phyloP scores from a whole-genome alignment of 345 rosid species.

The Gossypium thurberi region DNA sequence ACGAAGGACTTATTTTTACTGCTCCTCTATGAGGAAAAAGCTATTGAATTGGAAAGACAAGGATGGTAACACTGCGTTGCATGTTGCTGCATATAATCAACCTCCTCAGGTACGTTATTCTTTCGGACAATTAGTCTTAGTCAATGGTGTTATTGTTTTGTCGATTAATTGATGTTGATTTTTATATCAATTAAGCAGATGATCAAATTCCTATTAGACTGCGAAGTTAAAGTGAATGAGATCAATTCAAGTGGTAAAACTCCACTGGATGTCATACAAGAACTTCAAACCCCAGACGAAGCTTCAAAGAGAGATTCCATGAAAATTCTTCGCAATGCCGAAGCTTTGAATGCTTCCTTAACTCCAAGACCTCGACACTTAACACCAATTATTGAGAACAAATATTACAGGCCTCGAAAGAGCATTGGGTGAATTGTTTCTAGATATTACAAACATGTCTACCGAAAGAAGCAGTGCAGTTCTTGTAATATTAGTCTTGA shows the following conservation, averaged over 20 bases:
- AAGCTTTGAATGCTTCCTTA: background rate
- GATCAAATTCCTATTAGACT: background rate
- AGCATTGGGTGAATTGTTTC: background rate
- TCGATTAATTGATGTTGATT: too few species aligned
- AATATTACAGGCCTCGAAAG: background rate
- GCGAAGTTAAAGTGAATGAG: background rate
- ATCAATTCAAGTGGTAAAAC: background rate
- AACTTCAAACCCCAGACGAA: background rate
- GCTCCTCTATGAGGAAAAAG: background rate
- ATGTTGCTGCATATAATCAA: slow-evolving; percentile 20
- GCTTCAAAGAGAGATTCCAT: background rate
- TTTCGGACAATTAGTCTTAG: background rate
- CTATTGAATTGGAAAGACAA: slow-evolving; percentile 20
- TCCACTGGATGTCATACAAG: background rate
- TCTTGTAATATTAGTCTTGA: slow-evolving; percentile 1
- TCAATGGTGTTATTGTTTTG: too few species aligned
- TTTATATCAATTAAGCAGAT: background rate
- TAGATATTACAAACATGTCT: background rate
- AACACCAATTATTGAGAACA: slow-evolving; percentile 8
- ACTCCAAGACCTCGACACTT: background rate
- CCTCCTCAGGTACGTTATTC: slow-evolving; percentile 12
- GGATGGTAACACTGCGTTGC: slow-evolving; percentile 24
- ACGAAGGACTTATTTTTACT: background rate
- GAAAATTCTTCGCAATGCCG: background rate
- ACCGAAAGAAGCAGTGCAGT: background rate